Evolutionary conservation across 1,284 basidiomycete species (phyloP).

Genomic region (Irpex sp.): DNA sequence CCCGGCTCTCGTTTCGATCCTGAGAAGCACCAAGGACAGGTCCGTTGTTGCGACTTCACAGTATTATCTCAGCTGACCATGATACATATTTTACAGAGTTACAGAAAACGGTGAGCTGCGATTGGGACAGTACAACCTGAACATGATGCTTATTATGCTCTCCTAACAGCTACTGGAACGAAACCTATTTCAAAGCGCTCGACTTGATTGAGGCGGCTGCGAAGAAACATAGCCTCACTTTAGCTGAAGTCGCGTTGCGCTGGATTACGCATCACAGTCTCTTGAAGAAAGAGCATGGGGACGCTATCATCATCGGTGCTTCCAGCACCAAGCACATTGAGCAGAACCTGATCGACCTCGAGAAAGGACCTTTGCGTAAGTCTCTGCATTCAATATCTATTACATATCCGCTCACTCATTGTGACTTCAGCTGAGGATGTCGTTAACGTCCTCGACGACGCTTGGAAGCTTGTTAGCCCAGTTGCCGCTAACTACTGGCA

Average conservation of each 20-base stretch:
- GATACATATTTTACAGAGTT: slow-evolving; percentile 23
- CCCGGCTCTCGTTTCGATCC: slow-evolving; percentile 39
- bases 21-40: slow-evolving; percentile 27
- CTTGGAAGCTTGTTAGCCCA: slow-evolving; percentile 31
- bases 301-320: slow-evolving; percentile 9
- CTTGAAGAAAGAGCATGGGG: slow-evolving; percentile 25
- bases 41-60: slow-evolving; percentile 7
- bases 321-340: neutral
- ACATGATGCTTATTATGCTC: neutral
- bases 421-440: slow-evolving; percentile 31
- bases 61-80: neutral
- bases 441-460: slow-evolving; percentile 33
- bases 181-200: slow-evolving; percentile 14
- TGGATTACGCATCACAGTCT: slow-evolving; percentile 28
- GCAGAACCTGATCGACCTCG: slow-evolving; percentile 51
- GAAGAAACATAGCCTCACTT: slow-evolving; percentile 8
- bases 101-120: slow-evolving; percentile 19
- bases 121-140: slow-evolving; percentile 33
- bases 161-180: slow-evolving; percentile 12
- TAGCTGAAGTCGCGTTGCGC: slow-evolving; percentile 17
- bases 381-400: slow-evolving; percentile 1
- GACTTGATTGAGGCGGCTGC: slow-evolving; percentile 6
- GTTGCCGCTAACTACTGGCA: slow-evolving; percentile 29
- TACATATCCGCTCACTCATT: neutral
- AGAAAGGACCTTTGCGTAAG: slow-evolving; percentile 55